phyloP scores from a whole-genome alignment of 345 rosid genomes.

The Tarenaya hassleriana region DNA sequence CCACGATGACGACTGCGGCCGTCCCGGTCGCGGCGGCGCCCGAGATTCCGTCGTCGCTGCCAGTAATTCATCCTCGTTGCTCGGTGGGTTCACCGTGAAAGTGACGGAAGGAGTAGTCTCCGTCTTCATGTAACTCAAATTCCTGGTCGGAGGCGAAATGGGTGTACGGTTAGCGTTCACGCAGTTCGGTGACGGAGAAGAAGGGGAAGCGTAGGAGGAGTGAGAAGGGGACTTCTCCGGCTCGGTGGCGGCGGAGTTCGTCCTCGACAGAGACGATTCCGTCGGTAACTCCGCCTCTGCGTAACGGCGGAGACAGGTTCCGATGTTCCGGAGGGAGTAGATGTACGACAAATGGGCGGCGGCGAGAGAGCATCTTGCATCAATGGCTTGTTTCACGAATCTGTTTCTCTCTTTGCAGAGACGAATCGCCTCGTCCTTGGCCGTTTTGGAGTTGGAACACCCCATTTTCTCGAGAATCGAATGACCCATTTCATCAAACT shows the following conservation, averaged over 20 bases:
- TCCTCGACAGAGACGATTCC: constrained; percentile 49
- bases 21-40: constrained; percentile 59
- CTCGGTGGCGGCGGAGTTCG: constrained; percentile 52
- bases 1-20: constrained; percentile 55
- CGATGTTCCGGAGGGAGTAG: constrained; percentile 66
- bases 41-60: constrained; percentile 33
- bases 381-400: constrained; percentile 69
- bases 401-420: constrained; percentile 69
- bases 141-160: constrained; percentile 28
- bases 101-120: constrained; percentile 43
- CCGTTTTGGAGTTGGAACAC: constrained; percentile 53
- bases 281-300: constrained; percentile 62
- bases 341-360: constrained; percentile 88
- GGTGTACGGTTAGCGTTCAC: constrained; percentile 31
- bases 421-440: constrained; percentile 46
- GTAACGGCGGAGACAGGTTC: constrained; percentile 64
- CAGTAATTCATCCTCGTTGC: constrained; percentile 37
- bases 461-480: constrained; percentile 49
- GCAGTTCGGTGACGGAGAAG: constrained; percentile 53
- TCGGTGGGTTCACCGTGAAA: constrained; percentile 42
- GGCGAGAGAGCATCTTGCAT: constrained; percentile 71
- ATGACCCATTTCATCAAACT: constrained; percentile 26
- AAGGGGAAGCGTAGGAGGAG: constrained; percentile 66
- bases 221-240: constrained; percentile 75
- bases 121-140: constrained; percentile 48